These are phyloP conservation scores for Penicillium sp. DNA, from an alignment of 2,329 filamentous ascomycete genomes.

Conservation along the genomic window DNA sequence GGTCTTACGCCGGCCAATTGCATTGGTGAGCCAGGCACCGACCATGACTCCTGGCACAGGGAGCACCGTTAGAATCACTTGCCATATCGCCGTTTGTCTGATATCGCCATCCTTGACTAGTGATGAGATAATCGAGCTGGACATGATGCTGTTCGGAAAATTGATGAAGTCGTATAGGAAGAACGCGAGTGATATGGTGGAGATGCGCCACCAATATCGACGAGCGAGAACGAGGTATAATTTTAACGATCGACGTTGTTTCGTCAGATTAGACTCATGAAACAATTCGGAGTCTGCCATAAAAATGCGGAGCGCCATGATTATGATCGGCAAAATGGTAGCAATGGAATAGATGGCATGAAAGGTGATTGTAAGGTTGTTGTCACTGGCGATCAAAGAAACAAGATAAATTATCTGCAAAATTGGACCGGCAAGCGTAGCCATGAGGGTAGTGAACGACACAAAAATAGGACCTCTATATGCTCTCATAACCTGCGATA, in stretches of 20 bases:
- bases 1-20: slow-evolving; percentile 35
- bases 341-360: slow-evolving; percentile 39
- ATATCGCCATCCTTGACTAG: slow-evolving; percentile 38
- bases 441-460: slow-evolving; percentile 42
- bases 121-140: slow-evolving; percentile 38
- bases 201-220: slow-evolving; percentile 33
- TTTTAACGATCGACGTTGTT: slow-evolving; percentile 25
- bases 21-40: slow-evolving; percentile 38
- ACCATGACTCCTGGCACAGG: slow-evolving; percentile 40
- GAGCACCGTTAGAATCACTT: slow-evolving; percentile 38
- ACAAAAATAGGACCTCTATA: slow-evolving; percentile 41
- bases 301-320: slow-evolving; percentile 38
- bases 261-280: slow-evolving; percentile 37
- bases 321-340: slow-evolving; percentile 36
- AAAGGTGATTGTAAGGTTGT: slow-evolving; percentile 37
- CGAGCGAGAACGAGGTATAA: slow-evolving; percentile 31
- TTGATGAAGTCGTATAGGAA: slow-evolving; percentile 46
- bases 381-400: slow-evolving; percentile 38
- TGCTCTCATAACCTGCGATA: slow-evolving; percentile 23
- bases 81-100: slow-evolving; percentile 40
- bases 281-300: slow-evolving; percentile 42
- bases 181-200: slow-evolving; percentile 39
- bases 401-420: slow-evolving; percentile 43
- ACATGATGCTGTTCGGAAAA: slow-evolving; percentile 44
- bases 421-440: slow-evolving; percentile 37